These are phyloP conservation scores for Ulmus americana DNA, from an alignment of 331 rosid species.

Conservation along the genomic window DNA sequence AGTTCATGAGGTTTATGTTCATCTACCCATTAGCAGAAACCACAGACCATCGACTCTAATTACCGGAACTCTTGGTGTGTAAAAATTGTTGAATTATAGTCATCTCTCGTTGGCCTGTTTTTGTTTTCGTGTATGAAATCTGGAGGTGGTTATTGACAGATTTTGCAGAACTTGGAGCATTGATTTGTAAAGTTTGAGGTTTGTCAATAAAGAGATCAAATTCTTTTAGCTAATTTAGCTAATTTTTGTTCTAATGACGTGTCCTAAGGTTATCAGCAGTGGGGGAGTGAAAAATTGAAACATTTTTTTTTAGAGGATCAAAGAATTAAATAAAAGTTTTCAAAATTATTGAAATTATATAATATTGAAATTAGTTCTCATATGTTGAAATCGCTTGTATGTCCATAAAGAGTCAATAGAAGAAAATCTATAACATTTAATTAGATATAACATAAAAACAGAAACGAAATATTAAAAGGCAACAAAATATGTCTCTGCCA, in stretches of 20 bases:
- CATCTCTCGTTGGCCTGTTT: constrained; percentile 9
- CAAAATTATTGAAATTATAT: no score
- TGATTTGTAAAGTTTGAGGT: constrained; percentile 20
- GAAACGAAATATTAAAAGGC: no score
- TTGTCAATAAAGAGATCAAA: constrained; percentile 10
- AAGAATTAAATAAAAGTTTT: no score
- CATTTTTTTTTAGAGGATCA: no score
- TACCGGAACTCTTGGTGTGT: constrained; percentile 38
- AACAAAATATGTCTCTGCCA: no score
- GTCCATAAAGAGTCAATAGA: no score
- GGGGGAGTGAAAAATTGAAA: no score
- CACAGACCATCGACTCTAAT: constrained; percentile 53
- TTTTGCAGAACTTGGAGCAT: constrained; percentile 25
- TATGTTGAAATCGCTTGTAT: no score
- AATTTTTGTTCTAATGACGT: background rate
- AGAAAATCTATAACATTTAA: no score
- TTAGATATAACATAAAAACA: no score
- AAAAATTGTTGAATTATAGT: constrained; percentile 7
- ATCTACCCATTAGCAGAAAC: constrained; percentile 78
- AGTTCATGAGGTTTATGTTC: constrained; percentile 80
- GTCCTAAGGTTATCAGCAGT: no score
- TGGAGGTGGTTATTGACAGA: constrained; percentile 10
- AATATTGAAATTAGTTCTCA: no score
- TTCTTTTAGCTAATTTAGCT: background rate
- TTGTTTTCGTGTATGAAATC: constrained; percentile 12